Conservation (phyloP, 208 protist species). For the Vickermania spadyakhi region DNA sequence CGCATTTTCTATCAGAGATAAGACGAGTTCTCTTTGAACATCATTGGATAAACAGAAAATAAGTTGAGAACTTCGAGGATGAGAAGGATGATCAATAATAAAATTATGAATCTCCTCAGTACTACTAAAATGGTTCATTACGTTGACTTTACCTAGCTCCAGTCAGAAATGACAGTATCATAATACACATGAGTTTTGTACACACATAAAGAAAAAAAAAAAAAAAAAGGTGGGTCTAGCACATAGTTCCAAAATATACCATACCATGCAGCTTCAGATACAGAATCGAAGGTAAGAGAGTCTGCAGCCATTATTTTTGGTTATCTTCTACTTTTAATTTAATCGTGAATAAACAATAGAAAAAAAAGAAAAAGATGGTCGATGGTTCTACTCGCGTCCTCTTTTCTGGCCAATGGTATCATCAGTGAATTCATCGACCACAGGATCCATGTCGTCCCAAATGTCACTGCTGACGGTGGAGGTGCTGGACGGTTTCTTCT, state of each 20-base stretch:
- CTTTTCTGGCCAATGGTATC: slow-evolving; percentile 2
- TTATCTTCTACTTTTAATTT: too few species aligned
- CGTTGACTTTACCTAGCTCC: neutral
- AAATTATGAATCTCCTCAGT: slow-evolving; percentile 27
- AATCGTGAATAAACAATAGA: too few species aligned
- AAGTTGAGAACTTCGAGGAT: slow-evolving; percentile 34
- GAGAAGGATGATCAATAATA: slow-evolving; percentile 32
- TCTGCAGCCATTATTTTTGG: too few species aligned
- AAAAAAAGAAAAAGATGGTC: too few species aligned
- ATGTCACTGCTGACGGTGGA: slow-evolving; percentile 54
- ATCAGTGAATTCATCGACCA: slow-evolving; percentile 57
- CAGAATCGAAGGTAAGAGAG: too few species aligned
- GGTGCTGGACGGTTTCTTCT: slow-evolving; percentile 53
- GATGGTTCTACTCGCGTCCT: slow-evolving; percentile 3
- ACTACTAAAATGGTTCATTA: too few species aligned
- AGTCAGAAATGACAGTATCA: slow-evolving; percentile 6
- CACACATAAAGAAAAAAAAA: neutral
- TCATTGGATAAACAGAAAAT: slow-evolving; percentile 34
- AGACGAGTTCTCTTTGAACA: slow-evolving; percentile 33
- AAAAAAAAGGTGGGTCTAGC: too few species aligned
- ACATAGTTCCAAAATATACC: too few species aligned
- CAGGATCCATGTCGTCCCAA: slow-evolving; percentile 84
- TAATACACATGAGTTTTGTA: neutral
- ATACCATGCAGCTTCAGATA: too few species aligned
- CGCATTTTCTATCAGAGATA: slow-evolving; percentile 49